These are phyloP conservation scores for Aphanomyces astaci DNA, from an alignment of 352 stramenopile genomes.

Conservation along the genomic window DNA sequence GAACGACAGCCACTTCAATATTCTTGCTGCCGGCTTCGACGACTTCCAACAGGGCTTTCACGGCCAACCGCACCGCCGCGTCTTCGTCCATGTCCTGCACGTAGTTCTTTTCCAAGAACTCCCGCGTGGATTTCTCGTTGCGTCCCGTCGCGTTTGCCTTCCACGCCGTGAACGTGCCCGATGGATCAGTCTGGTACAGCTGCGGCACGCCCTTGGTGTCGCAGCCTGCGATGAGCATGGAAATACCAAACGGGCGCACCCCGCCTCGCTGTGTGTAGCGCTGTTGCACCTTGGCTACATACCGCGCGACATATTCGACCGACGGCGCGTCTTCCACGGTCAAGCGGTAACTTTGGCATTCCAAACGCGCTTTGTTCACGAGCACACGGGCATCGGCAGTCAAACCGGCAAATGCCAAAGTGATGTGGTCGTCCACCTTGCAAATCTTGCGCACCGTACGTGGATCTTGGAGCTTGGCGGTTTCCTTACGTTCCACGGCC, in stretches of 20 bases:
- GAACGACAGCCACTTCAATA: constrained; percentile 97
- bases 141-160: constrained; percentile 97
- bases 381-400: constrained; percentile 97
- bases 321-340: constrained; percentile 91
- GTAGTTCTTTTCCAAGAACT: constrained; percentile 99
- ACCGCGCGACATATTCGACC: constrained; percentile 97
- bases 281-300: constrained; percentile 96
- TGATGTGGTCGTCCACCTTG: constrained; percentile 97
- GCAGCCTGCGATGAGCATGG: constrained; percentile 95
- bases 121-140: constrained; percentile 96
- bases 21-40: constrained; percentile 98
- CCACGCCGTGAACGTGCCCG: constrained; percentile 96
- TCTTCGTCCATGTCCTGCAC: constrained; percentile 87
- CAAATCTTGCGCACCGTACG: constrained; percentile 99
- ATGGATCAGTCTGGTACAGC: constrained; percentile 98
- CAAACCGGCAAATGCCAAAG: constrained; percentile 97
- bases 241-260: constrained; percentile 98
- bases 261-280: constrained; percentile 97
- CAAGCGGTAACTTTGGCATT: constrained; percentile 98
- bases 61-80: constrained; percentile 86
- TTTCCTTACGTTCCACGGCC: constrained; percentile 86
- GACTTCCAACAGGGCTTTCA: constrained; percentile 96
- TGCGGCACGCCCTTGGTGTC: constrained; percentile 86
- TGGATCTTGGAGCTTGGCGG: constrained; percentile 92
- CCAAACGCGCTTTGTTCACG: constrained; percentile 94